Evolutionary conservation across 2,329 filamentous ascomycete species (phyloP).

Genomic region (Sporothrix brunneoviolacea): DNA sequence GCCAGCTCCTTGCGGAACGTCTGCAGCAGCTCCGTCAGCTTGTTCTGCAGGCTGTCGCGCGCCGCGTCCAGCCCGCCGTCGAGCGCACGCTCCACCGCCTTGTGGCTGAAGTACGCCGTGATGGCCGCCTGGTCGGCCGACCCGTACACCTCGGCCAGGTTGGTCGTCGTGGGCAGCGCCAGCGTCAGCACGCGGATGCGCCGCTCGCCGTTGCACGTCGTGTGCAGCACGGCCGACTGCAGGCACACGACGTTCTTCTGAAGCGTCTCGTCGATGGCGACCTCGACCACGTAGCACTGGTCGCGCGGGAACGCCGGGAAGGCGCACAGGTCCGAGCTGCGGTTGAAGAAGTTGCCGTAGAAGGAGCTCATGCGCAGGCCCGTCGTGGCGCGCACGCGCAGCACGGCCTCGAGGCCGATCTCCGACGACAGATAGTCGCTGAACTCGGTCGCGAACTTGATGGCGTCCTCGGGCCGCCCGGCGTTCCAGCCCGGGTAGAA

Average conservation of each 20-base stretch:
- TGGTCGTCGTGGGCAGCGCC: constrained; percentile 86
- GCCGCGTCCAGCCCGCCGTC: constrained; percentile 78
- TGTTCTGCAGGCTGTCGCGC: constrained; percentile 81
- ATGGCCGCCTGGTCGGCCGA: constrained; percentile 93
- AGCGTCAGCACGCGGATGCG: constrained; percentile 92
- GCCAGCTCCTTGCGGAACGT: constrained; percentile 97
- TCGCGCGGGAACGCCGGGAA: constrained; percentile 97
- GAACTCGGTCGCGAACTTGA: constrained; percentile 96
- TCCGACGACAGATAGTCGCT: constrained; percentile 95
- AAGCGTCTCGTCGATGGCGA: constrained; percentile 92
- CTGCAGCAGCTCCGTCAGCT: constrained; percentile 84
- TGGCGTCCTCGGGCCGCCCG: constrained; percentile 84
- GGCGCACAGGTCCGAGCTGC: constrained; percentile 92
- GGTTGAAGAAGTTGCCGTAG: constrained; percentile 99
- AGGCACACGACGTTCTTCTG: constrained; percentile 87
- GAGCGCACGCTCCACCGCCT: constrained; percentile 86
- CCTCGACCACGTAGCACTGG: constrained; percentile 95
- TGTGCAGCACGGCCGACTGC: constrained; percentile 92
- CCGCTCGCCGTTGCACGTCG: constrained; percentile 94
- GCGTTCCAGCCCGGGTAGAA: constrained; percentile 99
- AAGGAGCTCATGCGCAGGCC: constrained; percentile 95
- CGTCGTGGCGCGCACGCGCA: constrained; percentile 90
- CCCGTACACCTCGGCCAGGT: constrained; percentile 83
- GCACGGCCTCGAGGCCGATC: constrained; percentile 90
- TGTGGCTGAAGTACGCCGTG: constrained; percentile 91